Evolutionary conservation across 164 flowering plant genomes (phyloP).

Genomic region (Protea cynaroides): DNA sequence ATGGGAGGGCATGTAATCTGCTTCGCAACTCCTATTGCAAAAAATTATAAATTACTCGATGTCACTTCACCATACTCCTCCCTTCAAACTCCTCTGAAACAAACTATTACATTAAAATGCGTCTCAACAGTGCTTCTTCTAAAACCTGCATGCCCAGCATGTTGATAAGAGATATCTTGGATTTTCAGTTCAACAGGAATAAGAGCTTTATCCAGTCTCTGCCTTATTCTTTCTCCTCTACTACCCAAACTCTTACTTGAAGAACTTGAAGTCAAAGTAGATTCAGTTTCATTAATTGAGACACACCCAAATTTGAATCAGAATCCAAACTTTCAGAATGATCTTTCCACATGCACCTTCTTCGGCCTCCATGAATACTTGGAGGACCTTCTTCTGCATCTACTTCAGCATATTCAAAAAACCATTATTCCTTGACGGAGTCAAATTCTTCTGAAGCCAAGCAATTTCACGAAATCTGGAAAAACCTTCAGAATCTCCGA

Average conservation of each 20-base stretch:
- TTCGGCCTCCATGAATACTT: constrained; percentile 40
- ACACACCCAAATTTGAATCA: neutral
- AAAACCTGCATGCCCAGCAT: constrained; percentile 84
- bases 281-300: neutral
- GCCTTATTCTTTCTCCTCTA: constrained; percentile 72
- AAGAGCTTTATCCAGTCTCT: constrained; percentile 53
- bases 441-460: constrained; percentile 80
- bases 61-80: constrained; percentile 90
- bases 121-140: constrained; percentile 78
- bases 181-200: constrained; percentile 58
- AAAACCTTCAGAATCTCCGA: constrained; percentile 62
- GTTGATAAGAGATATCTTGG: constrained; percentile 83
- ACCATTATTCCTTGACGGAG: constrained; percentile 93
- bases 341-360: constrained; percentile 11
- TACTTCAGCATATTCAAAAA: constrained; percentile 83
- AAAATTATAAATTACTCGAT: constrained; percentile 60
- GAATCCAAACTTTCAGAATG: constrained; percentile 1
- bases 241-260: constrained; percentile 34
- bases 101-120: constrained; percentile 77
- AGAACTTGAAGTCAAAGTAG: constrained; percentile 10
- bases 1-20: constrained; percentile 76
- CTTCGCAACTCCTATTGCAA: constrained; percentile 79
- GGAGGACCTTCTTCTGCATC: constrained; percentile 86
- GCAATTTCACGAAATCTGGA: constrained; percentile 67
- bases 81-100: constrained; percentile 83